Evolutionary conservation across 139 green algal genomes (phyloP), one percentile per base, ranked within the genome.

Genomic region (Coelastrella sp.): DNA sequence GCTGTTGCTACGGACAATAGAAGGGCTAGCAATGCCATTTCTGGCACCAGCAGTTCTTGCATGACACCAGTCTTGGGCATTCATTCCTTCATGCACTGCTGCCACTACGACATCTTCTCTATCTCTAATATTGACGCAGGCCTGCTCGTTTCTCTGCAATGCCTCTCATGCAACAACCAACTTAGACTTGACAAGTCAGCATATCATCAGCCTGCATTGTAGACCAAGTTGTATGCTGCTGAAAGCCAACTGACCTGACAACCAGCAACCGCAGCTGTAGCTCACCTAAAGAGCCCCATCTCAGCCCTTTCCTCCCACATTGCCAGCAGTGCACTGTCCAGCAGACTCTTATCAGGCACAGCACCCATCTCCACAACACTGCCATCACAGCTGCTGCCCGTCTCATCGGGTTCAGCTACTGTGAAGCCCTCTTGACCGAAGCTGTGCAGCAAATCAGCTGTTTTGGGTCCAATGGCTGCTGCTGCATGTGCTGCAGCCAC

Each of bases 261-360:
- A 58, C n/a, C 19, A 75, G 57, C 15, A 25, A 17, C 65, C n/a
- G 35, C 84, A 73, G 57, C 73, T 76, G 24, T 22, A n/a, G 5
- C 78, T 68, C 78, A 80, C 87, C 65, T 87, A 60, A 89, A 88
- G 74, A 87, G 75, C 59, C 76, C 90, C 86, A 84, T 73, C 68
- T 96, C 95, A 8, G 92, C 95, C 49, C 95, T 92, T 68, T 96
- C 94, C 81, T 98, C 96, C 97, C 97, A 98, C 85, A 97, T 92
- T 3, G 94, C 93, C 72, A 96, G 89, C 20, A 98, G 92, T 35
- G 94, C 82, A 15, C 65, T 90, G 75, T 97, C 96, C 65, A 98
- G 92, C 84, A 96, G 72, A 78, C 91, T 94, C 65, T 56, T 83
- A 7, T 56, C 60, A 19, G 80, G 88, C 35, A 91, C 85, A 35